A percentile compares a stretch with the other conserved stretches of the same genome.
These are phyloP conservation scores for Fonsecaea erecta DNA, from an alignment of 2,329 filamentous ascomycete species.

Conservation along the genomic window DNA sequence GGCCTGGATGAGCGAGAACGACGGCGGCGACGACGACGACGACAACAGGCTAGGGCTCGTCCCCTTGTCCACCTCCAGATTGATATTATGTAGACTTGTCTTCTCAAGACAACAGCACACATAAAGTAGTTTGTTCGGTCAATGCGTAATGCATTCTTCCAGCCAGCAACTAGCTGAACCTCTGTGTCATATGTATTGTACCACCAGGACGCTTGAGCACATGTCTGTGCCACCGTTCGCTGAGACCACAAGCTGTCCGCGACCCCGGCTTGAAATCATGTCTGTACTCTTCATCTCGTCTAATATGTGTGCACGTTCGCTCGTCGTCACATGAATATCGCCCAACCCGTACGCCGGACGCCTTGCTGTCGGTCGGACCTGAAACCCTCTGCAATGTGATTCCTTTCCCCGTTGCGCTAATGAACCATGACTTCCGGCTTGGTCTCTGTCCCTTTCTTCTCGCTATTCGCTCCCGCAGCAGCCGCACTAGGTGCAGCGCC, in stretches of 20 bases:
- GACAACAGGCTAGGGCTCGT: too few relatives aligned
- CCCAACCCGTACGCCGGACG: conserved; percentile 19
- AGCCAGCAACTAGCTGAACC: background rate
- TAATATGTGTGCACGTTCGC: background rate
- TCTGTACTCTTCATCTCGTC: background rate
- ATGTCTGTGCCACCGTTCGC: background rate
- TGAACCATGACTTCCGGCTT: conserved; percentile 55
- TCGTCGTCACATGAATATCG: background rate
- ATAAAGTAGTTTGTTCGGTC: background rate
- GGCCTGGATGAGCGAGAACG: background rate
- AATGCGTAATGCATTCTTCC: background rate
- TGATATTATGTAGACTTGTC: too few relatives aligned
- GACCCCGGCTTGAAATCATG: background rate
- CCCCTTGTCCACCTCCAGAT: too few relatives aligned
- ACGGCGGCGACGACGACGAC: too few relatives aligned
- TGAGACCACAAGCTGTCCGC: background rate
- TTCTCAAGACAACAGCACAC: background rate
- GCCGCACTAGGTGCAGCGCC: conserved; percentile 4
- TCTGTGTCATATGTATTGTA: background rate
- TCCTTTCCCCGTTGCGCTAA: conserved; percentile 34
- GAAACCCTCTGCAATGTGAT: background rate
- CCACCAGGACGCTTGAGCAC: background rate
- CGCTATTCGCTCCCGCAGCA: conserved; percentile 38
- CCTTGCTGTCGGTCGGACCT: conserved; percentile 18
- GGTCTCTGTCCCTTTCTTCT: conserved; percentile 37